A percentile compares a stretch with the other conserved stretches of the same genome.
phyloP scores from a whole-genome alignment of 371 early-diverging fungal species.

The Circinella minor region DNA sequence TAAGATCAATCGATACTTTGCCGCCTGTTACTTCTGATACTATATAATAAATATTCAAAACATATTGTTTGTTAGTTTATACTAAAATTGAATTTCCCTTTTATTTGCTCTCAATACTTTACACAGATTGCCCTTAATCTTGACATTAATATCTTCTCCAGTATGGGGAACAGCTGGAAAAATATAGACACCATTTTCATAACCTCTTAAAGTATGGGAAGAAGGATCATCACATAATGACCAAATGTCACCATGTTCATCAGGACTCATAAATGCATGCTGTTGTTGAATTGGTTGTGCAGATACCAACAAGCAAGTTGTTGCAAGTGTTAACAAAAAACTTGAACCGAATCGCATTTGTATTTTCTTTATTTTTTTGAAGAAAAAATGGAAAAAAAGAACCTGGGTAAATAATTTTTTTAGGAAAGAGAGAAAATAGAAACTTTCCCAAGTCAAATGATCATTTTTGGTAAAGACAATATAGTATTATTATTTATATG shows the following conservation, averaged over 20 bases:
- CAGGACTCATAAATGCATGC: constrained; percentile 33
- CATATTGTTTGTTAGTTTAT: too few relatives aligned
- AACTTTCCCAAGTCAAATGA: too few relatives aligned
- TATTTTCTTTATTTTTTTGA: background rate
- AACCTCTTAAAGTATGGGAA: constrained; percentile 38
- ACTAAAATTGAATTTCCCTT: background rate
- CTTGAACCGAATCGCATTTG: background rate
- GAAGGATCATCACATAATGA: constrained; percentile 43
- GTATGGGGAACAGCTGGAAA: constrained; percentile 41
- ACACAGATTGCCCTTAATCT: constrained; percentile 45
- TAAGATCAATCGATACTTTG: constrained; percentile 46
- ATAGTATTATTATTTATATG: too few relatives aligned
- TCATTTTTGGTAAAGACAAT: too few relatives aligned
- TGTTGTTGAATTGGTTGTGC: constrained; percentile 21
- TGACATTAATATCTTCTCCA: constrained; percentile 47
- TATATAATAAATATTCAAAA: background rate
- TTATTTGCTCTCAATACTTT: constrained; percentile 4
- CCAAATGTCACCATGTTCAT: constrained; percentile 50
- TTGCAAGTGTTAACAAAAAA: background rate
- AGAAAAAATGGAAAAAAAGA: background rate
- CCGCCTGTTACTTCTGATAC: constrained; percentile 43
- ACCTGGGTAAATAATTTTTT: background rate
- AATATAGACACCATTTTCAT: constrained; percentile 45
- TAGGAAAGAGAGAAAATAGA: too few relatives aligned
- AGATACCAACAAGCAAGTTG: background rate